Conservation (phyloP, 140 eudicot genomes). For the Ambrosia hybrid region DNA sequence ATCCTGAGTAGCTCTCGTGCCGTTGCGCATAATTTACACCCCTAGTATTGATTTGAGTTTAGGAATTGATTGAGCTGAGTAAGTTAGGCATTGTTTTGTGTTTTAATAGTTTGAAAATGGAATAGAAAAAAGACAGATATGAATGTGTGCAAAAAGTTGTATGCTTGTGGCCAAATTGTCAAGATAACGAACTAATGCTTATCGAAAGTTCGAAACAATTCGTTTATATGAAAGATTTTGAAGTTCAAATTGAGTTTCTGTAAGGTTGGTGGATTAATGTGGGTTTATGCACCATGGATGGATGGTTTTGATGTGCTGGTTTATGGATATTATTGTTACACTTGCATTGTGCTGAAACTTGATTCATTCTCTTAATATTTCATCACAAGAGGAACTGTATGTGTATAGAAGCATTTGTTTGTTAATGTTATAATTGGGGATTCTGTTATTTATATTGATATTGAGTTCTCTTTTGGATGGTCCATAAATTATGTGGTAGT, state of each 20-base stretch:
- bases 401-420: not conserved
- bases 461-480: not conserved
- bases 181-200: not conserved
- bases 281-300: not conserved
- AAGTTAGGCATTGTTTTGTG: not conserved
- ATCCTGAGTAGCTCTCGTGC: no score
- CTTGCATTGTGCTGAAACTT: conserved; percentile 10
- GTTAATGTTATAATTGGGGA: not conserved
- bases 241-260: not conserved
- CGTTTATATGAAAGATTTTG: not conserved
- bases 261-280: not conserved
- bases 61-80: not conserved
- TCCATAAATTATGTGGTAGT: no score
- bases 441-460: not conserved
- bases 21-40: no score
- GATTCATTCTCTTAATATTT: no score
- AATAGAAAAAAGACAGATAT: not conserved
- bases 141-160: not conserved
- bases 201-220: not conserved
- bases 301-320: not conserved
- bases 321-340: not conserved
- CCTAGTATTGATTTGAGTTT: not conserved
- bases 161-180: not conserved
- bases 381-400: not conserved
- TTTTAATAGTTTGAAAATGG: not conserved